Base-by-base conservation (phyloP, 257 asterid genomes). In the Anisodus acutangulus region DNA sequence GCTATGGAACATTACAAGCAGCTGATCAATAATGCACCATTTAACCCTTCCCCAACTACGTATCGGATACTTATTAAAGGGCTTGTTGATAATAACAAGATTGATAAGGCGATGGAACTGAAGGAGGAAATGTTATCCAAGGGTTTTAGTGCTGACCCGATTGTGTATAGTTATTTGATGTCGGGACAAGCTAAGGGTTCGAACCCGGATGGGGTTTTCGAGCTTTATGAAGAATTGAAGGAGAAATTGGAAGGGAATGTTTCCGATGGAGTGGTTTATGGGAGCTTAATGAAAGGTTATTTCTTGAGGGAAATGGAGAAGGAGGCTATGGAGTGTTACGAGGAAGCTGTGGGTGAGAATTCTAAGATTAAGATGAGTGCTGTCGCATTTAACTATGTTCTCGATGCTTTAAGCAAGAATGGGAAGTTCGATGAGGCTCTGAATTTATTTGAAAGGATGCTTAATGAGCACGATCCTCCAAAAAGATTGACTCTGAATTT, bases 1-100 rank as follows among this genome's bases (percentile, higher is more conserved):
- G 99, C 99, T 43, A 82, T 95, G 85, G 99, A 95, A 86, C 97
- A 94, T 57, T 95, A 94, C 89, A 91, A 90, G 83, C 97, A 89
- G 91, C 85, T 95, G 31, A 90, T 91, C 54, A 90, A 92, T 49
- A 95, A 93, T 26, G 96, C 97, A 15, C 95, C 97, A 0, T 87
- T 95, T 82, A 91, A 88, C 86, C 96, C 98, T 4, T 91, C 95
- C 3, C 90, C 94, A 4, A 91, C 97, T 9, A 95, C 98, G 16
- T 95, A 88, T 31, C 88, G 99, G 72, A 91, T 94, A 79, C 80
- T 95, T 66, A 63, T 93, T 70, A 92, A 93, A 84, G 99, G 98
- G 12, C 91, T 95, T 12, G 93, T 94, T 22, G 97, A 94, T 85
- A 91, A 91, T 62, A 78, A 86, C 74, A 91, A 90, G 86, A 57